Evolutionary conservation across 2,329 filamentous ascomycete genomes (phyloP).

Genomic region (Leptographium galeiforme): DNA sequence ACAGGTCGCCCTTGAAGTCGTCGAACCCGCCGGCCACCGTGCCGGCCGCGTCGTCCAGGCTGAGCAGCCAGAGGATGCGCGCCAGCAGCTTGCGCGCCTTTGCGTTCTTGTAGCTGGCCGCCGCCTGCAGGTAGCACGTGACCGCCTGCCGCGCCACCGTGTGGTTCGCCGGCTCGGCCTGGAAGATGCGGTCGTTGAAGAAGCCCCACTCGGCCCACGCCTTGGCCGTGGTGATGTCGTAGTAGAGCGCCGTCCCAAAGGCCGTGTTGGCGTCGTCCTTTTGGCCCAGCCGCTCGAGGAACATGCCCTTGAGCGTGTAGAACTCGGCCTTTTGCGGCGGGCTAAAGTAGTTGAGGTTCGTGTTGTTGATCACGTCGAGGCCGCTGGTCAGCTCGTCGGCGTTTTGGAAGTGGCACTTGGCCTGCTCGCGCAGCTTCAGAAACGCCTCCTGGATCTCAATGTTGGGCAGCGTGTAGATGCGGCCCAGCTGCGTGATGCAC

Average conservation of each 20-base stretch:
- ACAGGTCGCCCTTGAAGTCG: constrained; percentile 92
- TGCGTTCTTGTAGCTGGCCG: constrained; percentile 90
- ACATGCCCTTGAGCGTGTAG: constrained; percentile 99
- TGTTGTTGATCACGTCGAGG: constrained; percentile 98
- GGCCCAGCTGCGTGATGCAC: constrained; percentile 90
- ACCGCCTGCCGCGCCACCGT: constrained; percentile 81
- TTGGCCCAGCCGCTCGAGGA: constrained; percentile 83
- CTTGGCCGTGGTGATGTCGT: constrained; percentile 89
- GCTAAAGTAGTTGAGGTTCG: constrained; percentile 96
- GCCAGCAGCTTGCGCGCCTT: constrained; percentile 91
- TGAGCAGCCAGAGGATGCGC: constrained; percentile 88
- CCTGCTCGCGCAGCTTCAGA: constrained; percentile 94
- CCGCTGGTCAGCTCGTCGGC: constrained; percentile 82
- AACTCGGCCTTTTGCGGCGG: constrained; percentile 95
- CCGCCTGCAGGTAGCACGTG: constrained; percentile 91
- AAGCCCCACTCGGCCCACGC: constrained; percentile 99
- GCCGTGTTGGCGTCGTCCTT: constrained; percentile 86
- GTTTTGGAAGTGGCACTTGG: constrained; percentile 97
- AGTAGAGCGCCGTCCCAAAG: constrained; percentile 89
- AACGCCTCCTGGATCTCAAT: constrained; percentile 99
- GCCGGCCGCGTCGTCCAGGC: constrained; percentile 78
- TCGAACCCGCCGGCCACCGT: constrained; percentile 78
- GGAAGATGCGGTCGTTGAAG: constrained; percentile 94
- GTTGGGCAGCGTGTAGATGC: constrained; percentile 96
- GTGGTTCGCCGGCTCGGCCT: constrained; percentile 71